Evolutionary conservation across 768 basidiomycete genomes (phyloP), one percentile per base, ranked within the genome.

Genomic region (Leucosporidium scottii): DNA sequence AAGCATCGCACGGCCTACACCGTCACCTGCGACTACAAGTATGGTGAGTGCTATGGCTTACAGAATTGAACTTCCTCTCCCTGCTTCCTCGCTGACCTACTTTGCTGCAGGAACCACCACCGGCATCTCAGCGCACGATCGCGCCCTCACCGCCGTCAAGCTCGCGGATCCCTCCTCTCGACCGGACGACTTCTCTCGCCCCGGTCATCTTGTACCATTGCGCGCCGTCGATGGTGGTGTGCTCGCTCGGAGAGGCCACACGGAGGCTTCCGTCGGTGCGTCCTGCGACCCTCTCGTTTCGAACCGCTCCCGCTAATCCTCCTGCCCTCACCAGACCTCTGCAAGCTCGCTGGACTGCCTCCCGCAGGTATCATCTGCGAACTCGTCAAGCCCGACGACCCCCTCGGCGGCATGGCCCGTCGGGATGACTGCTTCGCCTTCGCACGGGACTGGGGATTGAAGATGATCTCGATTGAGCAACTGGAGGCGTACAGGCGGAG

Each of bases 51-150:
- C 69, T 5, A 21, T 23, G 39, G 25, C 28, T 44, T 10, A 15
- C 2, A 44, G 8, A 44, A 5, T 15, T 56, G 28, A 7, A 10
- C 59, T 18, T 20, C 1, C 28, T n/a, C 23, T 28, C 21, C 64
- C 60, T 53, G 31, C 23, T 25, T 23, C 34, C 1, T 25, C n/a
- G 6, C 25, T 47, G 54, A 13, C 15, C 58, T 47, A 18, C 21
- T 48, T 34, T 21, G 44, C 25, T 67, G 49, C 75, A 91, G 91
- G 89, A 4, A 94, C 91, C 6, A 87, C 91, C 4, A 99, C 96
- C 23, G 96, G 96, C 30, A 99, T 99, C 73, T 96, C 94, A 48
- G 94, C 94, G 6, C 87, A 91, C 78, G 96, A 99, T 80, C 87
- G 96, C 64, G 86, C 89, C 44, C 81, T 93, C 63, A 94, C 94